Conservation (phyloP, 2,329 filamentous ascomycete genomes). For the Biscogniauxia mediterranea region DNA sequence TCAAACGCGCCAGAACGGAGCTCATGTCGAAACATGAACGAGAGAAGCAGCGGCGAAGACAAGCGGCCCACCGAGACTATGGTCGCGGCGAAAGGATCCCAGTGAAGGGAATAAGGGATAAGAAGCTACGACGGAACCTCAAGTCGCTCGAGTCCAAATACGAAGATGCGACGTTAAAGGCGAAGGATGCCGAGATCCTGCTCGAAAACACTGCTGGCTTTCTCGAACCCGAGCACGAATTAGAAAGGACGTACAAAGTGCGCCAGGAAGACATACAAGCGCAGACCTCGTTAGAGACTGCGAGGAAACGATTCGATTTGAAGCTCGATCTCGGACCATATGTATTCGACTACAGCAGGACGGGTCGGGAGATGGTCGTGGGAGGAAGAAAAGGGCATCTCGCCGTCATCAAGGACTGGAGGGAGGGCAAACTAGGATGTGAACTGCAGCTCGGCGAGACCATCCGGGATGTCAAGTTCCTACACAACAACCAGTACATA, state of each 20-base stretch:
- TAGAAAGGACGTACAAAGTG: conserved; percentile 91
- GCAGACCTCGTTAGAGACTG: conserved; percentile 76
- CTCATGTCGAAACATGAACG: conserved; percentile 52
- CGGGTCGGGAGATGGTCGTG: conserved; percentile 80
- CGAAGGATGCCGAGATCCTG: conserved; percentile 93
- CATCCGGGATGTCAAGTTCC: conserved; percentile 82
- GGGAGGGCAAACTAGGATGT: conserved; percentile 84
- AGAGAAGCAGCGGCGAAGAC: conserved; percentile 50
- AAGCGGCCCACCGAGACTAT: conserved; percentile 72
- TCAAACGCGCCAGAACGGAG: conserved; percentile 50
- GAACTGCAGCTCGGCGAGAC: conserved; percentile 91
- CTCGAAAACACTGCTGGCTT: conserved; percentile 85
- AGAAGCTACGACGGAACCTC: conserved; percentile 82
- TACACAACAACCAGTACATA: conserved; percentile 67
- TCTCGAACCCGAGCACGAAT: conserved; percentile 80
- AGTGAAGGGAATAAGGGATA: conserved; percentile 75
- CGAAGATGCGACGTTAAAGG: conserved; percentile 74
- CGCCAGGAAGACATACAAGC: conserved; percentile 80
- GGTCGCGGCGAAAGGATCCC: conserved; percentile 78
- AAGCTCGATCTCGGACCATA: conserved; percentile 87
- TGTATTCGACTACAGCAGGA: conserved; percentile 82
- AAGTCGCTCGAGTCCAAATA: conserved; percentile 79
- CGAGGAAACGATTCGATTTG: conserved; percentile 90
- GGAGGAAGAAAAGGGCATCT: conserved; percentile 92
- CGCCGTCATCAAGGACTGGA: conserved; percentile 88